Evolutionary conservation across 306 rosid genomes (phyloP), one percentile per base, ranked within the genome.

Genomic region (Medicago lupulina): DNA sequence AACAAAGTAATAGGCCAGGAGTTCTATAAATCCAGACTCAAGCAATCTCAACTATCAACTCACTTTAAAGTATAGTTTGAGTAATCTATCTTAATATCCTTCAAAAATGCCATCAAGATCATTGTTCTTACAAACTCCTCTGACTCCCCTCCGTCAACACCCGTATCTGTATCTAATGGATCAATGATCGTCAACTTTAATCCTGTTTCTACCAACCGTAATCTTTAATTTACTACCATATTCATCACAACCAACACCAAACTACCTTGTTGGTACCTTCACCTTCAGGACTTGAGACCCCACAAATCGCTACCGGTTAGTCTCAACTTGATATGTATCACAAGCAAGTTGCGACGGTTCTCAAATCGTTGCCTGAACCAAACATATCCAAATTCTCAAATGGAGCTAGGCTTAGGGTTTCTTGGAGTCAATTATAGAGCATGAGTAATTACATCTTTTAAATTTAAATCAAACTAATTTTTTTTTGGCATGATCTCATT

Each of bases 21-120:
- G n/a, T n/a, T n/a, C n/a, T n/a, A n/a, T n/a, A n/a, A n/a, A n/a
- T n/a, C n/a, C n/a, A n/a, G n/a, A n/a, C n/a, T n/a, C n/a, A n/a
- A n/a, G n/a, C n/a, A n/a, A n/a, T n/a, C n/a, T n/a, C n/a, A n/a
- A n/a, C n/a, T n/a, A n/a, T n/a, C n/a, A n/a, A n/a, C n/a, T n/a
- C n/a, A n/a, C n/a, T n/a, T n/a, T n/a, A n/a, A n/a, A n/a, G n/a
- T n/a, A n/a, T n/a, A n/a, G n/a, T n/a, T n/a, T n/a, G n/a, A n/a
- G n/a, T n/a, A n/a, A 5, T 19, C 1, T 13, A 19, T 25, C 19
- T 10, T 47, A 46, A 2, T 17, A 55, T 74, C 1, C 16, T 38
- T 3, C 0, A 65, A n/a, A 34, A 66, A 66, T 80, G 76, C 54
- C 15, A 2, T 0, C 31, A 76, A 74, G 28, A 67, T 7, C n/a